Evolutionary conservation across 495 filamentous ascomycete species (phyloP), one percentile per base, ranked within the genome.

Genomic region (Xylaria curta): DNA sequence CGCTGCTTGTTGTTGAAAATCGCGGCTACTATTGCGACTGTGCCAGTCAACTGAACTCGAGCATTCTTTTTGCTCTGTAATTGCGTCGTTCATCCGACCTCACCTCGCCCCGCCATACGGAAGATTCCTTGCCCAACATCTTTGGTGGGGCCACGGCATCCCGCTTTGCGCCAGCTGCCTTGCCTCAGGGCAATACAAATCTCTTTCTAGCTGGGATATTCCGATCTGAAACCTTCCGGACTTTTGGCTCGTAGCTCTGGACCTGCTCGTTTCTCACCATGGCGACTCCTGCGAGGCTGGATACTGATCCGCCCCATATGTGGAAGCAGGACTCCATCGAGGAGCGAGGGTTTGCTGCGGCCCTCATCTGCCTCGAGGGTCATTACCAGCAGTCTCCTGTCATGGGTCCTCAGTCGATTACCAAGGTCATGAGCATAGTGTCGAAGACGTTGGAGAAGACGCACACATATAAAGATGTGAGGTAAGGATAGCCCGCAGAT

Each of bases 371-470:
- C 70, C 81, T 89, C 28, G 87, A 89, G 72, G 83, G 83, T n/a
- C 87, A 87, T 74, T 87, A 87, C 72, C 83, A 81, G 65, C 74
- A 85, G 59, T 79, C 85, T 60, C 82, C 83, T 70, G 78, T 81
- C 63, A 82, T 87, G 72, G 86, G 84, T 2, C 79, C 81, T 6
- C 84, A 80, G 54, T 85, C 83, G 21, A 85, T 87, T 72, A 78
- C 79, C 24, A 81, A 82, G 65, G 82, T 87, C 24, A 84, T 81
- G 51, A 81, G 80, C 44, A 86, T 88, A 60, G 74, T 89, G 59
- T 82, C 85, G 3, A 82, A 80, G 74, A 89, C 86, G 21, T 73
- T 86, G 15, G 86, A 87, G 56, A 88, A 86, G 76, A 86, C 86
- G 0, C 85, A 86, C 66, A 84, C 81, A 26, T 78, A 81, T 19